Evolutionary conservation across 345 rosid genomes (phyloP), one percentile per base, ranked within the genome.

Genomic region (Melaleuca quinquenervia): DNA sequence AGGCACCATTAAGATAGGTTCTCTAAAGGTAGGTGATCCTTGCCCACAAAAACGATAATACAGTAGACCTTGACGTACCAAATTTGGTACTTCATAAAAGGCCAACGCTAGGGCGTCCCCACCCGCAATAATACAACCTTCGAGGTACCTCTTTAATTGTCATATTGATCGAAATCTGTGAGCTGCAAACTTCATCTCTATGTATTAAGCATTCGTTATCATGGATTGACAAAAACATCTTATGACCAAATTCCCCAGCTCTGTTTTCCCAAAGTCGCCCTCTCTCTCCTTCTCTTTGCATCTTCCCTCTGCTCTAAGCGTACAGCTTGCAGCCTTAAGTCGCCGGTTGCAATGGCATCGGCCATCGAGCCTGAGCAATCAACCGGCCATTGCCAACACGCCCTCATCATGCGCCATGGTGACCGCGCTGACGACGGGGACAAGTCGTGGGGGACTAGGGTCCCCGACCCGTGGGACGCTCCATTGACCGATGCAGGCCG

Each of bases 321-420:
- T n/a, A 52, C 4, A 12, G 64, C 32, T 56, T 15, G 3, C 29
- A 26, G 26, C 32, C 64, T 11, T n/a, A 26, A 11, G 64, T 2
- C 16, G 2, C 64, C 32, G 15, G 16, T n/a, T 16, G 16, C 32
- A 58, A 60, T 60, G 74, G 74, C 20, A 7, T 13, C 2, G 10
- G 14, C 74, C 36, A 20, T 60, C 74, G 5, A 27, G 20, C 74
- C 10, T 7, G 74, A 27, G 74, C 74, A 29, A 62, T 62, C 7
- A 14, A 29, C 44, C 20, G 44, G 44, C 75, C 75, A 29, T 14
- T 87, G 84, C 87, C 99, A 94, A 82, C 90, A 94, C 91, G 90
- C 94, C 52, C 88, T 94, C 85, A 94, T 96, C n/a, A 92, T 96
- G 96, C 90, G 98, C 44, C 99, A 95, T 88, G 96, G 96, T 5